Base-by-base conservation (phyloP, 345 rosid genomes). In the Diplotaxis tenuifolia region DNA sequence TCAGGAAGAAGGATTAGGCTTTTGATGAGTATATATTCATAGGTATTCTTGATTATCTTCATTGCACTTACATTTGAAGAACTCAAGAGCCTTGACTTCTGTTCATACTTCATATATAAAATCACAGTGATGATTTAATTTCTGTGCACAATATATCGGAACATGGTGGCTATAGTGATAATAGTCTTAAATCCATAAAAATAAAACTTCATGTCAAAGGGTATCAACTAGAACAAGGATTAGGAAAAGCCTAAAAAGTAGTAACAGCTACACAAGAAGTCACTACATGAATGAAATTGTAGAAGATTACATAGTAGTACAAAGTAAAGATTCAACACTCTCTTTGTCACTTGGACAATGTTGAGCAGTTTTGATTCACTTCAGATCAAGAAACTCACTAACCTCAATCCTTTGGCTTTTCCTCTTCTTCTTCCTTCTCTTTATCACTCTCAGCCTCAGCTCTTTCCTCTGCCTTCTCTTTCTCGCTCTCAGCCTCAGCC, bases 331-430 rank as follows among this genome's bases (percentile, higher is more conserved):
- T 67, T 50, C 50, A 38, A 16, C 62, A 75, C 49, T 16, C 60
- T 57, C 64, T 73, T 69, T 22, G 19, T 53, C 38, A 40, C 65
- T 55, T 65, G 7, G 21, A 53, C 71, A 7, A 1, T 65, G 60
- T 21, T 66, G 58, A 25, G 65, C 62, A 50, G n/a, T 32, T 64
- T 73, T 73, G 3, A 49, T 53, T 63, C 75, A 53, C 69, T 27
- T 27, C 66, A 73, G 36, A 47, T 55, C 23, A 58, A 56, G 65
- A 36, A 23, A 12, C 15, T 14, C 45, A 45, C 52, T 18, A 23
- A 64, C 54, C 80, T 70, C 58, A 76, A 31, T 70, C 79, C 53
- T 69, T 76, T 82, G 79, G 83, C 40, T 69, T 83, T 72, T 83
- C 89, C 20, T 78, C 75, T 29, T 78, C 75, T 29, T 65, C 79